Evolutionary conservation across 2,329 filamentous ascomycete genomes (phyloP), one percentile per base, ranked within the genome.

Genomic region (Trichoderma pleuroti): DNA sequence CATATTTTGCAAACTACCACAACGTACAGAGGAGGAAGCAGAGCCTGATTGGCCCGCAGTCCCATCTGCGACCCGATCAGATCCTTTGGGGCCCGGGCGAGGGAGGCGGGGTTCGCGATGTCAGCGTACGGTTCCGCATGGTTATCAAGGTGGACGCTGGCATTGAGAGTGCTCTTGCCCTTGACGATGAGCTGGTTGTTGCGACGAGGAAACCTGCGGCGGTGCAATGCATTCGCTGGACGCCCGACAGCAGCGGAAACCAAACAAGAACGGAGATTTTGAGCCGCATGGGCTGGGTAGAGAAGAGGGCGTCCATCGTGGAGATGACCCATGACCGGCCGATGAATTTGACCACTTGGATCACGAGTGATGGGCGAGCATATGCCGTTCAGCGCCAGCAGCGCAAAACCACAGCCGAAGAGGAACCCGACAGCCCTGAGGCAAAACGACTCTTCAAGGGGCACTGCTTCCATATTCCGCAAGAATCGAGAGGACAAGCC

Each of bases 101-200:
- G 79, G 92, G 92, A 11, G 87, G 87, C 62, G 93, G 93, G 4
- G 90, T 97, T 64, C 88, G 90, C 67, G 96, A 99, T 81, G 89
- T 97, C 70, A 97, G 92, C 76, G 87, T 99, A 62, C 92, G 93
- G 12, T 99, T 99, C 81, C 89, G 95, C 70, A 97, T 98, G 92
- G 95, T 97, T 16, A 98, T 99, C 77, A 97, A 97, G 79, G 93
- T 99, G 21, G 96, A 99, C 81, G 96, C 96, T 3, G 96, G 96
- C 3, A 98, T 99, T 75, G 90, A 91, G 75, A 93, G 91, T 76
- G 93, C 93, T 12, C 83, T 98, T 68, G 95, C 96, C 3, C 86
- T 98, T 26, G 96, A 98, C 74, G 93, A 97, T 70, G 96, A 98
- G 80, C 84, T 99, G 52, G 86, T 98, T 26, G 94, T 99, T 66